Percentiles rank a stretch among this genome's conserved stretches.
Conservation (phyloP, 257 asterid genomes). For the Gardenia jasminoides region DNA sequence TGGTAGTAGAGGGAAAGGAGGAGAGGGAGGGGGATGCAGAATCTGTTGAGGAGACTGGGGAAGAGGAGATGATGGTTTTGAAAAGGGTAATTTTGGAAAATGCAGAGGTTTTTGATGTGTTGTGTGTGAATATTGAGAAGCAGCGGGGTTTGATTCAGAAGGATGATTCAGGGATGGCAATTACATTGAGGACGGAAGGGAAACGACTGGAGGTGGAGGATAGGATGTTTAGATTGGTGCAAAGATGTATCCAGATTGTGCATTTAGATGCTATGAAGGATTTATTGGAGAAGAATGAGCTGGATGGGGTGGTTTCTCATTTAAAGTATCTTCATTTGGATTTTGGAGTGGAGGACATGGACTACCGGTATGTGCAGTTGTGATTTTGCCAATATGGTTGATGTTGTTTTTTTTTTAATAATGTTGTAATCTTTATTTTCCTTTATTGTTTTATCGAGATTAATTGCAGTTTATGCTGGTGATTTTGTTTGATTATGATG, state of each 20-base stretch:
- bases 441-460: not conserved
- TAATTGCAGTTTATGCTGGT: not conserved
- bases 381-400: conserved; percentile 3
- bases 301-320: conserved; percentile 60
- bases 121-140: conserved; percentile 69
- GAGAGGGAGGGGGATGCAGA: conserved; percentile 21
- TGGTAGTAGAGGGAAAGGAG: conserved; percentile 32
- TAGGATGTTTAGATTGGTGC: conserved; percentile 54
- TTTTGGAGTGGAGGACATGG: conserved; percentile 63
- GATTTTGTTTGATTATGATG: not conserved
- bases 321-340: conserved; percentile 73
- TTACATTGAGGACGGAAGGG: conserved; percentile 48
- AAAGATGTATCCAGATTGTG: conserved; percentile 65
- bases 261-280: conserved; percentile 77
- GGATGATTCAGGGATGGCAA: conserved; percentile 59
- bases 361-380: conserved; percentile 65
- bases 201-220: conserved; percentile 48
- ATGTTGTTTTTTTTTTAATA: not conserved
- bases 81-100: conserved; percentile 55
- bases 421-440: not conserved
- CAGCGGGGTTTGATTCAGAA: conserved; percentile 53
- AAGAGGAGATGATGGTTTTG: conserved; percentile 59
- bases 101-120: conserved; percentile 60
- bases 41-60: conserved; percentile 34
- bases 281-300: conserved; percentile 54